Evolutionary conservation across 2,329 filamentous ascomycete species (phyloP).

Genomic region (Claviceps monticola): DNA sequence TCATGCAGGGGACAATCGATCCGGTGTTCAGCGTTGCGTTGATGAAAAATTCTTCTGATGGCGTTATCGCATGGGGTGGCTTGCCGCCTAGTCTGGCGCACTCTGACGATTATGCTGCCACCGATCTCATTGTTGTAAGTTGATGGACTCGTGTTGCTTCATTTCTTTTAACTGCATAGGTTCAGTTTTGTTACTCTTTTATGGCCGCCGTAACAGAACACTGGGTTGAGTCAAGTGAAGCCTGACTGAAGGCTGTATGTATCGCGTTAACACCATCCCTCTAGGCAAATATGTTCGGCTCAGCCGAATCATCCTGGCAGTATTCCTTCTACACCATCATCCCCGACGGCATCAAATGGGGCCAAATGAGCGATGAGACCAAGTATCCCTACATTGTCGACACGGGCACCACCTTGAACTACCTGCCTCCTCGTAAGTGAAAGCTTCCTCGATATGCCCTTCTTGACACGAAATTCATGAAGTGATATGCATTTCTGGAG

Average conservation of each 20-base stretch:
- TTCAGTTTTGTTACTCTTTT: background rate
- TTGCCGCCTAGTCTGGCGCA: conserved; percentile 25
- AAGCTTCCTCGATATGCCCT: background rate
- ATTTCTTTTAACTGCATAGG: too few species aligned
- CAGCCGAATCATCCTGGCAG: conserved; percentile 25
- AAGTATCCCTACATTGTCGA: conserved; percentile 38
- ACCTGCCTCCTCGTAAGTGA: conserved; percentile 32
- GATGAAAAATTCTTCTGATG: conserved; percentile 29
- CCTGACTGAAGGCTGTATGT: too few species aligned
- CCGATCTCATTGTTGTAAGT: conserved; percentile 33
- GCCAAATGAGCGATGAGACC: conserved; percentile 24
- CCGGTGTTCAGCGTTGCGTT: conserved; percentile 35
- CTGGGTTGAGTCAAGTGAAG: background rate
- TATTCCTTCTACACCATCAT: conserved; percentile 41
- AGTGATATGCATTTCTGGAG: too few species aligned
- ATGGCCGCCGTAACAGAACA: background rate
- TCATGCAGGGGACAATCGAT: conserved; percentile 30
- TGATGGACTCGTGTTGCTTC: background rate
- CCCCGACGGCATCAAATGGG: conserved; percentile 33
- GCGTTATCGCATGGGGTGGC: conserved; percentile 33
- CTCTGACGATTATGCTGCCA: conserved; percentile 16
- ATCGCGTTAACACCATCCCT: background rate
- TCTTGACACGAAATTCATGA: background rate
- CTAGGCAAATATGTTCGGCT: conserved; percentile 29
- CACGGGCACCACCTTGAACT: conserved; percentile 37